Evolutionary conservation across 495 filamentous ascomycete species (phyloP), one percentile per base, ranked within the genome.

Genomic region (Hypoxylon lenormandii): DNA sequence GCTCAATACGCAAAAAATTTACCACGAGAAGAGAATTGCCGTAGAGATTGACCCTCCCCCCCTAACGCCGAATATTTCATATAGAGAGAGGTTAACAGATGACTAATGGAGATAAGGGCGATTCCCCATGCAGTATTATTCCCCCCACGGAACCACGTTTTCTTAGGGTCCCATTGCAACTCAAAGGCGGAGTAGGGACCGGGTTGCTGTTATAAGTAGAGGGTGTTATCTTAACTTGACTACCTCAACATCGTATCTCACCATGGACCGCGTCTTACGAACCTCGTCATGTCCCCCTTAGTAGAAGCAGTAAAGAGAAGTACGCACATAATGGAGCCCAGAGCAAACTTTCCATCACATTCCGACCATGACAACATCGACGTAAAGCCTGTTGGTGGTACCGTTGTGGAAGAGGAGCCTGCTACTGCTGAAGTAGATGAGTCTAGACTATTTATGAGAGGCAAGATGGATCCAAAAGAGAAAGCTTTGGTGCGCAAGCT

Each of bases 401-500:
- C 47, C 2, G 38, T 54, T 1, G 53, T 59, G 11, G 4, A 49
- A 13, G 59, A 48, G 19, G 30, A 42, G 22, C 22, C 33, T 3
- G 7, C 13, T 15, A 18, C 36, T 6, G 19, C 36, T 3, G 53
- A 59, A 19, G 40, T n/a, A 7, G 43, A 21, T 18, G 43, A 30
- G 3, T 10, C 22, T 8, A n/a, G 3, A n/a, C 3, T 11, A 3
- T 36, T 36, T 26, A 10, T 10, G 8, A 48, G n/a, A 43, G 21
- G 21, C 22, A 80, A 81, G 61, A 78, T 78, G 19, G 76, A 81
- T 45, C 79, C 79, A 1, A 65, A 53, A 16, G 81, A 84, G 67
- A 83, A 79, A 40, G 72, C 72, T 0, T 69, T 85, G 15, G 79
- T 85, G 22, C 76, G 70, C 45, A 86, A 85, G 73, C 74, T 86